Base-by-base conservation (phyloP, 805 yeast genomes). In the Yueomyces sp. region DNA sequence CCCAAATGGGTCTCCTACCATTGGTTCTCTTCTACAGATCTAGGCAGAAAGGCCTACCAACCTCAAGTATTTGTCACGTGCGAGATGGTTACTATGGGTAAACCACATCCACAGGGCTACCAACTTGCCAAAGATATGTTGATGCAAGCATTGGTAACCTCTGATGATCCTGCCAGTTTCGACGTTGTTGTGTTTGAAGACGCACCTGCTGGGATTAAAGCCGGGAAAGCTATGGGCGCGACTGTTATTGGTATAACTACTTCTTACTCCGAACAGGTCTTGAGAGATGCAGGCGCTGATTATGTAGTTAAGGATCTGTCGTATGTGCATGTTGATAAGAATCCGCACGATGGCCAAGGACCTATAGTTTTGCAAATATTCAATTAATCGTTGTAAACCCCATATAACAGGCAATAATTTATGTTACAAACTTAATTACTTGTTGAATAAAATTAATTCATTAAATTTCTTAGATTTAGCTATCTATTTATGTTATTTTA, bases 91-190 rank as follows among this genome's bases (percentile, higher is more conserved):
- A 60, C 67, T 40, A 67, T 67, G 51, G 92, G 92, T 49, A 84
- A 84, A 68, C 94, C 94, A 26, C 73, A 83, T 64, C 94, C 94
- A 5, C 77, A 77, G 65, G 90, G 92, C 38, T 84, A 83, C 65
- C 64, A 68, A 40, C 53, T 60, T 49, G 85, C 82, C 40, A 52
- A 60, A 37, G 77, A 73, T 44, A 76, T 72, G 48, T 68, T 87
- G 51, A 19, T 19, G 19, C 47, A 52, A 43, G 47, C 41, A 30
- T 59, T 58, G 53, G 51, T 52, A 4, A 44, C 48, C 26, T 49
- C 52, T 38, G 52, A 50, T 27, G 43, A 52, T 2, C 45, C 49
- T 4, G 59, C 45, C 9, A 41, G 36, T 59, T 5, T 11, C 5
- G 2, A 56, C 41, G 54, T 63, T 19, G 82, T 82, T 29, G 85